A percentile compares a stretch with the other conserved stretches of the same genome.
These are phyloP conservation scores for Eruca vesicaria DNA, from an alignment of 441 rosid species.

Conservation along the genomic window DNA sequence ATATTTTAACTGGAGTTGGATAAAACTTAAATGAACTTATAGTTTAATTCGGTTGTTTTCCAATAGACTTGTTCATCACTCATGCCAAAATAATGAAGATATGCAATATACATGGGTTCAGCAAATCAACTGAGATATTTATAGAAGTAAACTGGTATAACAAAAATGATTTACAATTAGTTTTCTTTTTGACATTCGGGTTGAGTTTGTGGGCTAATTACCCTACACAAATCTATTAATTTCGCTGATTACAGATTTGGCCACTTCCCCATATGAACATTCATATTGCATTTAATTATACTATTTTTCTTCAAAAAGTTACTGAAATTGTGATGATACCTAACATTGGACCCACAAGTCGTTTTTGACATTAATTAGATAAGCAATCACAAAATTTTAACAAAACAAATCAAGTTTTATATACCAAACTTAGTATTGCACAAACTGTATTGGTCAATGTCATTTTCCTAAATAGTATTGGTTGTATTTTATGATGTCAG, in stretches of 20 bases:
- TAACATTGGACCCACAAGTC: constrained; percentile 26
- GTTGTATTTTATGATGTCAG: not conserved
- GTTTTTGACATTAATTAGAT: not conserved
- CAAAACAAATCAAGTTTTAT: too few relatives aligned
- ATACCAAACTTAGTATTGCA: not conserved
- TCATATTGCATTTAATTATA: constrained; percentile 15
- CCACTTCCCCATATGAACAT: constrained; percentile 19
- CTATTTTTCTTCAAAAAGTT: not conserved
- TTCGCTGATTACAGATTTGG: constrained; percentile 26
- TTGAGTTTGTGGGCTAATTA: constrained; percentile 25
- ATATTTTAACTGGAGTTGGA: not conserved
- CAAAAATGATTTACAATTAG: constrained; percentile 7
- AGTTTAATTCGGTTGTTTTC: not conserved
- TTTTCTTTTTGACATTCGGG: constrained; percentile 28
- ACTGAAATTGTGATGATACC: constrained; percentile 17
- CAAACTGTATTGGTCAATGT: not conserved
- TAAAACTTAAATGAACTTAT: not conserved
- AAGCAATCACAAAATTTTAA: not conserved
- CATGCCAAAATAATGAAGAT: not conserved
- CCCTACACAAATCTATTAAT: constrained; percentile 27
- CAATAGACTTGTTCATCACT: not conserved
- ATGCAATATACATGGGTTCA: not conserved
- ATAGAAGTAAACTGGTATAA: not conserved
- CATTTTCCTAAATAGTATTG: not conserved
- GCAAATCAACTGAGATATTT: not conserved